Evolutionary conservation across 2,329 filamentous ascomycete genomes (phyloP).

Genomic region (Penicillium italicum): DNA sequence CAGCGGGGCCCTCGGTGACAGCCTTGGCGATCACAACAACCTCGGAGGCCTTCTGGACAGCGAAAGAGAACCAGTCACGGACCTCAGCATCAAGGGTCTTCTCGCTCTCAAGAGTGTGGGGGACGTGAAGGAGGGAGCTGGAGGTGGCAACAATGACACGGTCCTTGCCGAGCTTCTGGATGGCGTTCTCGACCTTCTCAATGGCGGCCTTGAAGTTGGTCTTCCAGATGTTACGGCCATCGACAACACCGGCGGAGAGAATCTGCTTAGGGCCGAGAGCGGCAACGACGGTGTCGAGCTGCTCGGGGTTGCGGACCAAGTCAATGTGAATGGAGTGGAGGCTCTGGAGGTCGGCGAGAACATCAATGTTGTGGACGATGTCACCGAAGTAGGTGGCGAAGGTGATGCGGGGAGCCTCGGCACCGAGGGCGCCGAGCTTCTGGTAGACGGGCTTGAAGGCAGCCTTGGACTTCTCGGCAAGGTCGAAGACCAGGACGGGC

Average conservation of each 20-base stretch:
- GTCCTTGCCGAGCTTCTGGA: conserved; percentile 96
- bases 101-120: conserved; percentile 96
- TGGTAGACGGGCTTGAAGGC: conserved; percentile 98
- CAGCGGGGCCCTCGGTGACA: conserved; percentile 83
- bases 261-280: conserved; percentile 84
- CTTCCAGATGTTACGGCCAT: conserved; percentile 99
- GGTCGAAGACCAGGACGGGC: conserved; percentile 92
- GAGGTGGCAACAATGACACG: conserved; percentile 96
- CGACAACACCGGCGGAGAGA: conserved; percentile 93
- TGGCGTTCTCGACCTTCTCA: conserved; percentile 79
- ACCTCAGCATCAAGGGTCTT: conserved; percentile 96
- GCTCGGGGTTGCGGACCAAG: conserved; percentile 96
- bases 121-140: conserved; percentile 95
- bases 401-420: conserved; percentile 79
- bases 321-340: conserved; percentile 89
- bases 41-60: conserved; percentile 88
- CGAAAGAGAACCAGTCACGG: conserved; percentile 98
- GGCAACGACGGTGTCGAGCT: conserved; percentile 79
- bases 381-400: conserved; percentile 99
- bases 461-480: conserved; percentile 83
- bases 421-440: conserved; percentile 69
- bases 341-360: conserved; percentile 67
- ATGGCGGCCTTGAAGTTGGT: conserved; percentile 97
- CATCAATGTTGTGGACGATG: conserved; percentile 97
- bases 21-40: conserved; percentile 94